Base-by-base conservation (phyloP, 768 basidiomycete genomes). In the Kwoniella sp. region DNA sequence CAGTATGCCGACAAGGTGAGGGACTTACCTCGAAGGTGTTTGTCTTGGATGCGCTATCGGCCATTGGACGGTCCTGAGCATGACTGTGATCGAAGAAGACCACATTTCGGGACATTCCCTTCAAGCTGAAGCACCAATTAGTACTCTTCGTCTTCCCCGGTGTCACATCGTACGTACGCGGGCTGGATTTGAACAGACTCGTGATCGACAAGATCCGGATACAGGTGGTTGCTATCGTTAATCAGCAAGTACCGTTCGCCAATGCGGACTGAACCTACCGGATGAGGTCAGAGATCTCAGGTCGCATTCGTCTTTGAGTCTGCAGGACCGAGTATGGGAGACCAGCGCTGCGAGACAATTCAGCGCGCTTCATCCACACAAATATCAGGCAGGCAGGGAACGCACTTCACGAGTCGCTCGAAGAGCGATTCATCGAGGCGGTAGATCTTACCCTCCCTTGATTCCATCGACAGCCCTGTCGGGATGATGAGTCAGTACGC, bases 241-340 rank as follows among this genome's bases (percentile, higher is more conserved):
- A 45, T 11, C 41, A 17, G 4, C 41, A 45, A 11, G 41, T 5
- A 34, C 13, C 34, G 34, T 13, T 34, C 13, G 34, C 48, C 20
- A 5, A n/a, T 5, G 4, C 56, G 13, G 3, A 28, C 23, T 15
- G 8, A 8, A 53, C 79, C 20, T 63, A 86, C 87, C 87, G 78
- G 63, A 88, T 85, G 5, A 90, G 79, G 34, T 84, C 83, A 0
- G 89, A 87, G 48, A 91, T 90, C 2, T 77, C 71, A 0, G 90
- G 90, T 4, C 88, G 83, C 90, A 91, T 91, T 15, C 90, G 84
- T 0, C 90, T 82, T 74, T 91, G 90, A 0, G 89, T 85, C 70
- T 88, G 83, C 13, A 91, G 86, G 37, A 84, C 84, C 1, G 89
- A 88, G 89, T 91, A 90, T 0, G 83, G 78, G 30, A 89, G 74